Conservation (phyloP, 495 filamentous ascomycete genomes). For the Poronia punctata region DNA sequence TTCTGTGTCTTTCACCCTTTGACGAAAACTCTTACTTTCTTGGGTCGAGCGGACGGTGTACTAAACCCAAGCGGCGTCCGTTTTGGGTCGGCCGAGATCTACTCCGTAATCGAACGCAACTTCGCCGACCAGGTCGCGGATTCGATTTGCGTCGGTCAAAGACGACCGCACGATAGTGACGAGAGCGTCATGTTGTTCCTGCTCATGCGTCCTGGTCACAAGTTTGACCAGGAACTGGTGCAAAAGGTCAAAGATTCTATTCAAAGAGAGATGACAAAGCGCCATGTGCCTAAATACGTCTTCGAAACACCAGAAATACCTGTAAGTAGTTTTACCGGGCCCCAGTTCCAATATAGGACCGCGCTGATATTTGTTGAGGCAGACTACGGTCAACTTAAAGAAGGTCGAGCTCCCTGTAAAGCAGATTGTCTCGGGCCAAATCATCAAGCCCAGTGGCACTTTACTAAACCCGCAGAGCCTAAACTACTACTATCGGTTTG, state of each 20-base stretch:
- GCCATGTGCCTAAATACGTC: slow-evolving; percentile 71
- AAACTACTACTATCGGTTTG: slow-evolving; percentile 75
- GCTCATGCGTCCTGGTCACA: slow-evolving; percentile 56
- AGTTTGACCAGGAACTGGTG: slow-evolving; percentile 51
- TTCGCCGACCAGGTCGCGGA: slow-evolving; percentile 58
- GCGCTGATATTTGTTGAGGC: slow-evolving; percentile 1
- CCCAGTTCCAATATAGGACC: background rate
- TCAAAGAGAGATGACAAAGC: slow-evolving; percentile 52
- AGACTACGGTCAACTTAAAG: slow-evolving; percentile 78
- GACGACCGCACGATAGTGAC: slow-evolving; percentile 59
- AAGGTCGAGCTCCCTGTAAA: slow-evolving; percentile 84
- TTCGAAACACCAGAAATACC: slow-evolving; percentile 78
- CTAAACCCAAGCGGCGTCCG: slow-evolving; percentile 82
- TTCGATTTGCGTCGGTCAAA: slow-evolving; percentile 68
- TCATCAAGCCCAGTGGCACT: slow-evolving; percentile 68
- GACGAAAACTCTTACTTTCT: slow-evolving; percentile 58
- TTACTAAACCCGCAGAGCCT: slow-evolving; percentile 68
- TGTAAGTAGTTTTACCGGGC: slow-evolving; percentile 40
- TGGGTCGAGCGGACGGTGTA: slow-evolving; percentile 83
- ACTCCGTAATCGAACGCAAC: slow-evolving; percentile 60
- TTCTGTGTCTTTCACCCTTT: slow-evolving; percentile 64
- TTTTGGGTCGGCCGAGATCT: slow-evolving; percentile 81
- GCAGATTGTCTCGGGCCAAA: slow-evolving; percentile 70
- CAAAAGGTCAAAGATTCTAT: slow-evolving; percentile 56
- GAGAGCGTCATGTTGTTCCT: slow-evolving; percentile 72